Base-by-base conservation (phyloP, 73 alveolate species). In the Uronychia binucleata region DNA sequence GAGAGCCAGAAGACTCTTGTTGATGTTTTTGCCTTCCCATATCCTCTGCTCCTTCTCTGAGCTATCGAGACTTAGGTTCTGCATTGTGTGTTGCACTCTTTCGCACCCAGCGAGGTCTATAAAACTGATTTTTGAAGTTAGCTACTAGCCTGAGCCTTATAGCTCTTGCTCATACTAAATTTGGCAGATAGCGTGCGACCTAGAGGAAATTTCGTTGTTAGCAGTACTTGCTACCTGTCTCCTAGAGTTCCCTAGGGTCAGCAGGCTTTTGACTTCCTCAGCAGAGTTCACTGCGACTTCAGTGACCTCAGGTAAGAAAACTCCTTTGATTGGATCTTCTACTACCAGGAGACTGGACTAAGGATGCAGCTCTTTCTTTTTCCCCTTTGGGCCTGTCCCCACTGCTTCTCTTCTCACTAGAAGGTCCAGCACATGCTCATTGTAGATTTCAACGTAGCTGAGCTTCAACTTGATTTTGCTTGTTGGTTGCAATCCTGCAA, bases 41-140 rank as follows among this genome's bases (percentile, higher is more conserved):
- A 94, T 84, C 34, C 98, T 75, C 77, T 84, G 46, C 95, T 94
- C 79, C 83, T 92, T 78, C 90, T 58, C 88, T 91, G 5, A 84
- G 92, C 67, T 46, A 5, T 46, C n/a, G 19, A 46, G 67, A 46
- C n/a, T 46, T 46, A 46, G 19, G 75, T 92, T 91, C 1, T 84
- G 92, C 25, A 96, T 94, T 28, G 93, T 78, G 77, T 91, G 90
- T 0, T 95, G 88, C 8, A 93, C 98, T 94, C 96, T 94, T 88
- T 94, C 98, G 59, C 94, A 74, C 30, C 98, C 98, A 26, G 98
- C 98, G 33, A 94, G 80, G 87, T 94, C 98, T 46, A 94, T 94
- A 60, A 86, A 80, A 46, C 77, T 33, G 58, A 91, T 33, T 57
- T 91, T 91, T 30, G 94, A 88, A 59, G 58, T 74, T 75, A 26